Conservation (phyloP, 1,139 yeast species). For the Lodderomyces orthopsilosis region DNA sequence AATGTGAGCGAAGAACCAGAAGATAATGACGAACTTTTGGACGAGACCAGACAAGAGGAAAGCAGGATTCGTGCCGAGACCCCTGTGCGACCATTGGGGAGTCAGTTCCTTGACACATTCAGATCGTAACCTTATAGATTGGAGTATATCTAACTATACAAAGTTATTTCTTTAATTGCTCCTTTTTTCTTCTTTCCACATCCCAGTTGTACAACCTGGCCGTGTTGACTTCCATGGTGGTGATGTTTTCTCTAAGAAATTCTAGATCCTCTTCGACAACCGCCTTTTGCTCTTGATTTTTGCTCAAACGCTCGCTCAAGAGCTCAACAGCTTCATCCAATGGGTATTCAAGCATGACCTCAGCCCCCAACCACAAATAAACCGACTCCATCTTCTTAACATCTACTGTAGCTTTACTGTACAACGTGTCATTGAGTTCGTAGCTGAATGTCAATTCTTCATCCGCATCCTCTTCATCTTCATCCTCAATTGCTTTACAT, state of each 20-base stretch:
- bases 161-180: conserved; percentile 8
- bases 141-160: not conserved
- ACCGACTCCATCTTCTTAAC: conserved; percentile 50
- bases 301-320: conserved; percentile 57
- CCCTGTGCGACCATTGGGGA: conserved; percentile 57
- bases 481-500: conserved; percentile 33
- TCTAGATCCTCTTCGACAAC: conserved; percentile 82
- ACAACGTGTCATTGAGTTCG: conserved; percentile 89
- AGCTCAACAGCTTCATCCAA: conserved; percentile 80
- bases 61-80: conserved; percentile 46
- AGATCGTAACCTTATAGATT: conserved; percentile 25
- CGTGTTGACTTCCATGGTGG: conserved; percentile 97
- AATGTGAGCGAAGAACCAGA: conserved; percentile 16
- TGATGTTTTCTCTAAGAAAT: conserved; percentile 84
- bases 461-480: conserved; percentile 27
- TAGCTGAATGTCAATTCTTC: conserved; percentile 65
- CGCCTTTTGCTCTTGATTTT: conserved; percentile 58
- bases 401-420: conserved; percentile 75
- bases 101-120: conserved; percentile 58
- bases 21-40: conserved; percentile 25
- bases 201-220: conserved; percentile 97
- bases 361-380: conserved; percentile 94
- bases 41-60: conserved; percentile 21
- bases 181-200: conserved; percentile 71
- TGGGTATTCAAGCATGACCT: conserved; percentile 94